Evolutionary conservation across 23 red algal genomes (phyloP).

Genomic region (Agarophyton chilense): DNA sequence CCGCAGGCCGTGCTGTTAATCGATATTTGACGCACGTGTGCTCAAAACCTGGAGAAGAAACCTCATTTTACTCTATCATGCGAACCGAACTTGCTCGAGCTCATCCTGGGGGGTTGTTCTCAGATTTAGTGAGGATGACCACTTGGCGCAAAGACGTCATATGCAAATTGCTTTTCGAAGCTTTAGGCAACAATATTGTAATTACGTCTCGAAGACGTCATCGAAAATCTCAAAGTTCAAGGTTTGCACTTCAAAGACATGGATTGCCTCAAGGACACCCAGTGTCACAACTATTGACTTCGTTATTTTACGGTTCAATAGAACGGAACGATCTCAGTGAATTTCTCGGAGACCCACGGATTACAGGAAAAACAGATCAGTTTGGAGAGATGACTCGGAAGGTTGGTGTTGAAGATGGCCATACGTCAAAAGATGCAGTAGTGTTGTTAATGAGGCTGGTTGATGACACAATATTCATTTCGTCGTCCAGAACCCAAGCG

Average conservation of each 20-base stretch:
- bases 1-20: neutral
- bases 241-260: slow-evolving; percentile 58
- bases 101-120: slow-evolving; percentile 47
- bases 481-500: slow-evolving; percentile 14
- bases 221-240: slow-evolving; percentile 8
- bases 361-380: neutral
- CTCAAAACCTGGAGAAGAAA: slow-evolving; percentile 52
- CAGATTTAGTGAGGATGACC: slow-evolving; percentile 21
- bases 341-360: slow-evolving; percentile 13
- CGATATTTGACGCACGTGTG: slow-evolving; percentile 47
- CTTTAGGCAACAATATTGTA: slow-evolving; percentile 43
- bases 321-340: slow-evolving; percentile 44
- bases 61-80: slow-evolving; percentile 38
- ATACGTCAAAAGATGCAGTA: neutral
- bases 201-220: slow-evolving; percentile 3
- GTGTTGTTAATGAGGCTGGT: slow-evolving; percentile 57
- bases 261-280: slow-evolving; percentile 60
- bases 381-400: neutral
- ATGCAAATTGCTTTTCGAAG: slow-evolving; percentile 1
- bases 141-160: slow-evolving; percentile 18
- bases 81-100: neutral
- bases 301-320: slow-evolving; percentile 60
- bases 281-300: slow-evolving; percentile 52
- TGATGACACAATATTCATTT: slow-evolving; percentile 58
- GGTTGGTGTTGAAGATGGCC: too few species aligned